Evolutionary conservation across 345 rosid species (phyloP).

Genomic region (Stellera chamaejasme): DNA sequence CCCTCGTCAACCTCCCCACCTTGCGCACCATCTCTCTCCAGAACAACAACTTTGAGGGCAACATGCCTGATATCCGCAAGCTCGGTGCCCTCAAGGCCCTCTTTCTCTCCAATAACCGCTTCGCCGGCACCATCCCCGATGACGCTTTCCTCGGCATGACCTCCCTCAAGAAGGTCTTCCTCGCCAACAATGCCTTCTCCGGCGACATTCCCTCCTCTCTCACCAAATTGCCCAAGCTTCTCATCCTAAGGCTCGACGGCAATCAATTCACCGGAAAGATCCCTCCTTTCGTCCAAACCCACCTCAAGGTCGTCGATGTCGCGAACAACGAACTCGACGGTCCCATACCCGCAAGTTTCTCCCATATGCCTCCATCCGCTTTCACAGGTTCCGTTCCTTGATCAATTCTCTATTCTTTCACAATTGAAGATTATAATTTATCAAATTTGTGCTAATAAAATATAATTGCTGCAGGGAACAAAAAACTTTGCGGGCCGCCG

Average conservation of each 20-base stretch:
- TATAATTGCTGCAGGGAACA: conserved; percentile 42
- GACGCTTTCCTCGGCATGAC: conserved; percentile 50
- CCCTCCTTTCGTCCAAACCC: conserved; percentile 38
- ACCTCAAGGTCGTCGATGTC: conserved; percentile 31
- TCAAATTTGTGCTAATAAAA: neutral
- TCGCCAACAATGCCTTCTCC: conserved; percentile 50
- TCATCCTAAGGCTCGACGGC: conserved; percentile 54
- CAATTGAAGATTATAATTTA: neutral
- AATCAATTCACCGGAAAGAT: conserved; percentile 49
- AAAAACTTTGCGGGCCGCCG: conserved; percentile 49
- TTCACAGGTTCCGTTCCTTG: conserved; percentile 44
- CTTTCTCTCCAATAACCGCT: conserved; percentile 53
- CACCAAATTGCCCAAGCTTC: conserved; percentile 38
- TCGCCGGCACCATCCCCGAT: conserved; percentile 46
- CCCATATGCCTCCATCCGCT: conserved; percentile 26
- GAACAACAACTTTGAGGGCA: conserved; percentile 55
- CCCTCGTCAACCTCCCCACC: conserved; percentile 25
- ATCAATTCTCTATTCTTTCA: neutral
- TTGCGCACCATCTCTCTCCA: conserved; percentile 56
- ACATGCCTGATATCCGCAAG: conserved; percentile 44
- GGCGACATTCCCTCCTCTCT: conserved; percentile 56
- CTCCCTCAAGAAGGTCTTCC: conserved; percentile 40
- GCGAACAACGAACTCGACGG: conserved; percentile 68
- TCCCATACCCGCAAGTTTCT: conserved; percentile 49
- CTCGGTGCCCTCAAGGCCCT: conserved; percentile 38